Evolutionary conservation across 164 flowering plant genomes (phyloP).

Genomic region (Liriodendron chinense): DNA sequence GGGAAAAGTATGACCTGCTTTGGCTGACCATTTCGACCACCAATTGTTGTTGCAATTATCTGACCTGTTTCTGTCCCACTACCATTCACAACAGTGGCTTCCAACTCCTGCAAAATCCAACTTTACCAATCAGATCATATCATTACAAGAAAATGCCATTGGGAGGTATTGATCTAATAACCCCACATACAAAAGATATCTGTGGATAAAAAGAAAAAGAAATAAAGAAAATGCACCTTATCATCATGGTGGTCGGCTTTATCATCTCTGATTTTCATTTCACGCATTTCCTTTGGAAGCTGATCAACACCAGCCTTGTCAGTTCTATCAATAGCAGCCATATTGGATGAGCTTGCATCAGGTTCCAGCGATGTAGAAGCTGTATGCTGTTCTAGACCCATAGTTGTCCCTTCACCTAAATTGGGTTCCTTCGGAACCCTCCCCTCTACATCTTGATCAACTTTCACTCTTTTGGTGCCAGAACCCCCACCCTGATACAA

Average conservation of each 20-base stretch:
- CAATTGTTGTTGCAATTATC: slow-evolving; percentile 58
- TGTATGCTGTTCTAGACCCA: slow-evolving; percentile 31
- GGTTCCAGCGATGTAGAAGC: slow-evolving; percentile 51
- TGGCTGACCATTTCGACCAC: slow-evolving; percentile 76
- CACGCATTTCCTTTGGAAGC: slow-evolving; percentile 71
- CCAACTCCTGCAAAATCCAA: slow-evolving; percentile 45
- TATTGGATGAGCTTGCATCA: slow-evolving; percentile 47
- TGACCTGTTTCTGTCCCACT: slow-evolving; percentile 87
- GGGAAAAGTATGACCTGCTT: slow-evolving; percentile 52
- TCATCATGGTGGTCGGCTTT: slow-evolving; percentile 45
- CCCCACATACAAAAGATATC: background rate
- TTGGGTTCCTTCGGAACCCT: slow-evolving; percentile 22
- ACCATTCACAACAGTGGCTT: slow-evolving; percentile 62
- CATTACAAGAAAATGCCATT: background rate
- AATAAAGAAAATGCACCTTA: slow-evolving; percentile 34
- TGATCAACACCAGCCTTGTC: slow-evolving; percentile 49
- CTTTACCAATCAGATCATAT: slow-evolving; percentile 8
- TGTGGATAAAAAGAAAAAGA: background rate
- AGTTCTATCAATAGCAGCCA: slow-evolving; percentile 24
- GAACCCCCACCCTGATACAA: slow-evolving; percentile 63
- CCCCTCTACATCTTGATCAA: slow-evolving; percentile 52
- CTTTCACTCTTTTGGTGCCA: slow-evolving; percentile 54
- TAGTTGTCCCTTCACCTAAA: slow-evolving; percentile 25
- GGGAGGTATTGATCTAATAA: background rate
- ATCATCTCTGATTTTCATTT: slow-evolving; percentile 73